These are phyloP conservation scores for Achlya hypogyna DNA, from an alignment of 352 stramenopile genomes.

Conservation along the genomic window DNA sequence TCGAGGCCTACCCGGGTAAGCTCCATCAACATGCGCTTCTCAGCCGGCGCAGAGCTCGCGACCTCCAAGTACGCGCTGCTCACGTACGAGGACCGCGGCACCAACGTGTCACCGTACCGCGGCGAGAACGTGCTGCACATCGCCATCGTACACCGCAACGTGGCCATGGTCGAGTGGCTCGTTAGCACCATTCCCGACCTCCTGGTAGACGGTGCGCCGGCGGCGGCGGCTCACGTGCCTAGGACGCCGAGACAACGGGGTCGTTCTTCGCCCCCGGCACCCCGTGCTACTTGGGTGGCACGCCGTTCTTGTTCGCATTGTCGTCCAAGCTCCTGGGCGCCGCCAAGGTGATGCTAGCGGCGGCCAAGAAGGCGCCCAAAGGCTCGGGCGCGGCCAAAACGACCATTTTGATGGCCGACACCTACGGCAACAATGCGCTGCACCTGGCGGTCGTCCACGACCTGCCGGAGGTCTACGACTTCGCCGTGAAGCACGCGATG, in stretches of 20 bases:
- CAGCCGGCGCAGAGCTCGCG: background rate
- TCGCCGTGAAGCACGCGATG: conserved; percentile 44
- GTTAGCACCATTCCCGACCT: conserved; percentile 31
- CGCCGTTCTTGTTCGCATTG: conserved; percentile 45
- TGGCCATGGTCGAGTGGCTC: conserved; percentile 33
- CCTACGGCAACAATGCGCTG: conserved; percentile 48
- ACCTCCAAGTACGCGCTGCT: background rate
- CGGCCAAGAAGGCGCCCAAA: conserved; percentile 9
- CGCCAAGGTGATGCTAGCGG: conserved; percentile 31
- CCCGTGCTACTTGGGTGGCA: conserved; percentile 52
- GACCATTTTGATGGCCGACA: conserved; percentile 46
- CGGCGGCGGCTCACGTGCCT: background rate
- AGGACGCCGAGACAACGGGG: conserved; percentile 34
- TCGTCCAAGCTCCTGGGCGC: conserved; percentile 48
- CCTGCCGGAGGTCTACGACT: conserved; percentile 46
- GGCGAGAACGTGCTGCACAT: conserved; percentile 65
- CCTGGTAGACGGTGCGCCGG: conserved; percentile 7
- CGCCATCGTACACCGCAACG: conserved; percentile 47
- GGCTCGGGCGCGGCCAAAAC: conserved; percentile 16
- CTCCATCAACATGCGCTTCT: background rate
- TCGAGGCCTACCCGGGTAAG: conserved; percentile 17
- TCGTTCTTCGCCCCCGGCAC: conserved; percentile 45
- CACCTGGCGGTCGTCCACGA: conserved; percentile 51
- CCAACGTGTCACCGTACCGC: conserved; percentile 33
- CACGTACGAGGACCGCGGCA: conserved; percentile 28